phyloP scores from a whole-genome alignment of 2,329 filamentous ascomycete genomes.

The Penicillium sp. region DNA sequence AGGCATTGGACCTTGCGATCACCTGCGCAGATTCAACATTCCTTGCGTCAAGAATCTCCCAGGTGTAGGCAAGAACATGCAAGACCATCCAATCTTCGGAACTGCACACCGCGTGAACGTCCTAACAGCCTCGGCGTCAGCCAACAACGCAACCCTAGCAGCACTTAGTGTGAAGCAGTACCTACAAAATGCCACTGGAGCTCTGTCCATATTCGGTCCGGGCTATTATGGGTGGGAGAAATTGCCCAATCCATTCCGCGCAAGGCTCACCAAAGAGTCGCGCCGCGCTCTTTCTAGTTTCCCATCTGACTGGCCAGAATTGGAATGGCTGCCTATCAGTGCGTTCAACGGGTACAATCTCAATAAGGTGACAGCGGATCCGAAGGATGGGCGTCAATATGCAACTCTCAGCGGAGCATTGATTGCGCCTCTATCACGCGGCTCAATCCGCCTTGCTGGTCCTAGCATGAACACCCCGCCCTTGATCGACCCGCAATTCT shows the following conservation, averaged over 20 bases:
- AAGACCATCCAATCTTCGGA: conserved; percentile 42
- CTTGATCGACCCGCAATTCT: conserved; percentile 17
- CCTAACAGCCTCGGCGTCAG: conserved; percentile 28
- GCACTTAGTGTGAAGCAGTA: conserved; percentile 24
- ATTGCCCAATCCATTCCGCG: conserved; percentile 23
- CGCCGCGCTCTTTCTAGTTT: conserved; percentile 18
- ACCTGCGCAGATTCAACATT: conserved; percentile 19
- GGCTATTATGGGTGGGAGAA: conserved; percentile 34
- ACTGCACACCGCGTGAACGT: conserved; percentile 38
- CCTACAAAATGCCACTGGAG: conserved; percentile 25
- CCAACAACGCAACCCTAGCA: conserved; percentile 23
- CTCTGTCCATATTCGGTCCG: conserved; percentile 23
- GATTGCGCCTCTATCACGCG: conserved; percentile 16
- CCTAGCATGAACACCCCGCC: conserved; percentile 18
- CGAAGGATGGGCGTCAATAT: conserved; percentile 24
- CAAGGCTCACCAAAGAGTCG: conserved; percentile 16
- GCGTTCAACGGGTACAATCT: conserved; percentile 19
- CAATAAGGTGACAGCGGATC: conserved; percentile 16
- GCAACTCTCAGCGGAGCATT: conserved; percentile 14
- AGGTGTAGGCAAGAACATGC: conserved; percentile 41
- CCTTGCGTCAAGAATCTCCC: conserved; percentile 18
- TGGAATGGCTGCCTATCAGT: conserved; percentile 27
- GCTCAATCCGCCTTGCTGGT: conserved; percentile 14
- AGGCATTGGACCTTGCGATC: conserved; percentile 19
- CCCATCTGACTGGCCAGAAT: conserved; percentile 36